Percentiles rank a stretch among this genome's conserved stretches.
Conservation (phyloP, 345 rosid genomes). For the Ceriops tagal region DNA sequence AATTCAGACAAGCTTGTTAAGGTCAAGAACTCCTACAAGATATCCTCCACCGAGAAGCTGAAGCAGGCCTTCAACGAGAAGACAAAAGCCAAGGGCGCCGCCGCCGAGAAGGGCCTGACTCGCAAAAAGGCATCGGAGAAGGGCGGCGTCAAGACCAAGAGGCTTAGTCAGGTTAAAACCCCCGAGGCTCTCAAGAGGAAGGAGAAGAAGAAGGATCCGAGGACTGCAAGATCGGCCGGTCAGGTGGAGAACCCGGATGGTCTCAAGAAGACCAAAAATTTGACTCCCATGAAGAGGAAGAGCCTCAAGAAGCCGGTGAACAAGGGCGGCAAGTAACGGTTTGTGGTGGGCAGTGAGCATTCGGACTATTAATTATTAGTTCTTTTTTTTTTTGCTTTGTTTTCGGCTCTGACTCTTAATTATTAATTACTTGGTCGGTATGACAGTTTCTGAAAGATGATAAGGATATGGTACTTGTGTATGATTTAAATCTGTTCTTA, state of each 20-base stretch:
- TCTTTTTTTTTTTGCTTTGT: too few relatives aligned
- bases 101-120: background rate
- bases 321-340: slow-evolving; percentile 5
- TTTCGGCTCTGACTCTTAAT: too few relatives aligned
- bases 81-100: background rate
- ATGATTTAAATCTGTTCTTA: too few relatives aligned
- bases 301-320: background rate
- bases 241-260: slow-evolving; percentile 33
- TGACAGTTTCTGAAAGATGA: too few relatives aligned
- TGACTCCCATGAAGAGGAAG: background rate
- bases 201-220: slow-evolving; percentile 13
- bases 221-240: slow-evolving; percentile 22
- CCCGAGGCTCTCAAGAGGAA: slow-evolving; percentile 32
- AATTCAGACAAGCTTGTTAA: slow-evolving; percentile 26
- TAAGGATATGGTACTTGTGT: too few relatives aligned
- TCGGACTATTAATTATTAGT: too few relatives aligned
- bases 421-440: too few relatives aligned
- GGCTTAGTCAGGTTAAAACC: slow-evolving; percentile 39
- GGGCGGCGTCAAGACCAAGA: slow-evolving; percentile 26
- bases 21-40: slow-evolving; percentile 31
- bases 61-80: slow-evolving; percentile 14
- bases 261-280: slow-evolving; percentile 20
- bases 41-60: slow-evolving; percentile 23
- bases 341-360: too few relatives aligned
- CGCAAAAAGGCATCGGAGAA: slow-evolving; percentile 15